Evolutionary conservation across 768 basidiomycete genomes (phyloP), one percentile per base, ranked within the genome.

Genomic region (Amanita fuliginea): DNA sequence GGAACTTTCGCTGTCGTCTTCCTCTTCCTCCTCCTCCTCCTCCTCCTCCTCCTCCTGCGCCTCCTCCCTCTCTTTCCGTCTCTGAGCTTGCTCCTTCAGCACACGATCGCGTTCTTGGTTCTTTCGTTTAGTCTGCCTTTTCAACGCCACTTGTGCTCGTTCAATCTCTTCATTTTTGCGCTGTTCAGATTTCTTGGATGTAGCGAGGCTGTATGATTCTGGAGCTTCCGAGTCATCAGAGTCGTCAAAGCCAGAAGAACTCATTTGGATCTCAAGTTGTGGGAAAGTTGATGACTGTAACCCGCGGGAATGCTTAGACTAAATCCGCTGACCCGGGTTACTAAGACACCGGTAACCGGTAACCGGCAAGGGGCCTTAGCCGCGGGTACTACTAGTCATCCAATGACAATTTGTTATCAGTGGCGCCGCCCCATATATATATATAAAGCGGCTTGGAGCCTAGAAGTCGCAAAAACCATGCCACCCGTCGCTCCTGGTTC

Each of bases 401-500:
- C n/a, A n/a, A n/a, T n/a, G n/a, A n/a, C n/a, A n/a, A n/a, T n/a
- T n/a, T n/a, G n/a, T n/a, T n/a, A n/a, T n/a, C n/a, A n/a, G n/a
- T n/a, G n/a, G n/a, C n/a, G 24, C 24, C 24, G 24, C 24, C 6
- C 24, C n/a, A n/a, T n/a, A n/a, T n/a, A n/a, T n/a, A n/a, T n/a
- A n/a, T n/a, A n/a, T n/a, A n/a, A n/a, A n/a, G n/a, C n/a, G n/a
- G n/a, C n/a, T n/a, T n/a, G n/a, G n/a, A n/a, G n/a, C n/a, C n/a
- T n/a, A n/a, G n/a, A n/a, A n/a, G n/a, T n/a, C n/a, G n/a, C n/a
- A n/a, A n/a, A n/a, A n/a, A 26, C 6, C 26, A 26, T 68, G 68
- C 64, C 67, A 7, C 56, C 54, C 13, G 57, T 66, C 18, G 30
- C 53, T 1, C 57, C 66, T 21, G 59, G 59, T 3, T 55, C 52